Conservation (phyloP, 2,329 filamentous ascomycete genomes). For the Monosporascus sp. region DNA sequence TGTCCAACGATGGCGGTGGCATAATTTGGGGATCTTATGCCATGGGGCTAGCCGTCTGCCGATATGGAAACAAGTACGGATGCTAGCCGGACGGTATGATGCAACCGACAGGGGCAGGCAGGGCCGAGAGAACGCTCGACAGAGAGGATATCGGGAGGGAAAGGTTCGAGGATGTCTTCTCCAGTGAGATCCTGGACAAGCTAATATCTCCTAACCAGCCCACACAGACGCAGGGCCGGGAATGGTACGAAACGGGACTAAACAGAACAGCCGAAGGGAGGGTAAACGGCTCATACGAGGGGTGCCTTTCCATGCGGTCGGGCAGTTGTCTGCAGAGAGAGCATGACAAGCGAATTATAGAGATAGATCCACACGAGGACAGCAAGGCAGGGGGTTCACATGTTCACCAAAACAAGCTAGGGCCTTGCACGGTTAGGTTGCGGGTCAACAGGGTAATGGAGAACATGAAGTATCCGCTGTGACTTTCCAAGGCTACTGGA, state of each 20-base stretch:
- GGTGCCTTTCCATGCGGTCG: constrained; percentile 39
- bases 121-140: constrained; percentile 23
- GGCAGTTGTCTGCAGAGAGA: constrained; percentile 25
- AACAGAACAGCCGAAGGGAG: constrained; percentile 33
- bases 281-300: constrained; percentile 30
- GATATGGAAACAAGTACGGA: constrained; percentile 46
- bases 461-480: constrained; percentile 1
- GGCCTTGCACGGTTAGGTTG: constrained; percentile 21
- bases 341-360: constrained; percentile 33
- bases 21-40: constrained; percentile 58
- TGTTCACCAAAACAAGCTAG: constrained; percentile 20
- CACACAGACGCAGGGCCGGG: constrained; percentile 29
- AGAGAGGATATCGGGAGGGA: constrained; percentile 27
- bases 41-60: constrained; percentile 39
- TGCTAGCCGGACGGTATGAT: constrained; percentile 36
- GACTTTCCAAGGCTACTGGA: constrained; percentile 19
- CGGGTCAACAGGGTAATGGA: constrained; percentile 14
- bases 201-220: constrained; percentile 16
- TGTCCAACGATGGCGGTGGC: constrained; percentile 45
- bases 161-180: constrained; percentile 32
- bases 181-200: constrained; percentile 19
- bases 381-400: constrained; percentile 14
- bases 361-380: constrained; percentile 24
- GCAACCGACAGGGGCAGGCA: constrained; percentile 34
- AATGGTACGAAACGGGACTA: constrained; percentile 36